A percentile compares a stretch with the other conserved stretches of the same genome.
These are phyloP conservation scores for Neoboletus brunneissimus DNA, from an alignment of 768 basidiomycete genomes.

Conservation along the genomic window DNA sequence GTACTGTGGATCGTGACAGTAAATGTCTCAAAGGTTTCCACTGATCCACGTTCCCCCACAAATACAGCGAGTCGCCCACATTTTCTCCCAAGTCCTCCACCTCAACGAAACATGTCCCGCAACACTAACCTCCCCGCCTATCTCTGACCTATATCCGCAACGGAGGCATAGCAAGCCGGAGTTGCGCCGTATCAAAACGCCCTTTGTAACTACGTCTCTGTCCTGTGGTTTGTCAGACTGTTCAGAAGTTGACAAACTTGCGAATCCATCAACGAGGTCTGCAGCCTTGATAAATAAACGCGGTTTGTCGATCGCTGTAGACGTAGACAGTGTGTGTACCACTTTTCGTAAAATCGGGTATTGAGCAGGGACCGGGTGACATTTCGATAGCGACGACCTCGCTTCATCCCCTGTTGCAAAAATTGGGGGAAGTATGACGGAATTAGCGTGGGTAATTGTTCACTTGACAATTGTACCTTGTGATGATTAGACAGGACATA, in stretches of 20 bases:
- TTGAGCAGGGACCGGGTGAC: constrained; percentile 52
- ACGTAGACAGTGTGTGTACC: constrained; percentile 45
- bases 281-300: constrained; percentile 68
- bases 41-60: constrained; percentile 67
- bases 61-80: constrained; percentile 59
- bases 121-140: constrained; percentile 32
- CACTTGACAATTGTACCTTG: background rate
- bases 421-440: background rate
- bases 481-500: background rate
- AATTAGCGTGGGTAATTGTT: background rate
- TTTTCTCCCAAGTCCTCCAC: constrained; percentile 65
- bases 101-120: constrained; percentile 36
- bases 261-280: constrained; percentile 66
- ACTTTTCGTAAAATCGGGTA: constrained; percentile 40
- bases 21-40: constrained; percentile 14
- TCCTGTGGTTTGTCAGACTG: constrained; percentile 39
- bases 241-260: constrained; percentile 40
- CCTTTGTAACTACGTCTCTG: constrained; percentile 65
- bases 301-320: constrained; percentile 58
- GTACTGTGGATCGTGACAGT: background rate
- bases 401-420: constrained; percentile 45
- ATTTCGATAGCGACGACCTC: constrained; percentile 54
- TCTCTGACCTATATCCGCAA: constrained; percentile 59
- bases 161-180: constrained; percentile 51
- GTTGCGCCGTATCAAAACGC: constrained; percentile 40